A percentile compares a stretch with the other conserved stretches of the same genome.
Conservation (phyloP, 2,329 filamentous ascomycete genomes). For the Alternaria sp. region DNA sequence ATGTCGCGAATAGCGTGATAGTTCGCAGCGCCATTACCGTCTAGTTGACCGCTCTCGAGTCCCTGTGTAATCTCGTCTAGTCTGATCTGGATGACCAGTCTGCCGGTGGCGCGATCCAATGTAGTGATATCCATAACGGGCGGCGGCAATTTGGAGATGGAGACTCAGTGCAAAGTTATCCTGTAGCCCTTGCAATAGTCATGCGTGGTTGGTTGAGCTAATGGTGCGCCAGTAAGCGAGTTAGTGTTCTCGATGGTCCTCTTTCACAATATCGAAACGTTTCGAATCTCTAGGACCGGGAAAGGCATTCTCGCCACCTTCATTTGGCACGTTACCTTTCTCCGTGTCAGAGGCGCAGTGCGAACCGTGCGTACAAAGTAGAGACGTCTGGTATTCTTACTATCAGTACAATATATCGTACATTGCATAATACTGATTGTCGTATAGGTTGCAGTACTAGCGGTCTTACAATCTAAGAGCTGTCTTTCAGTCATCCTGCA, state of each 20-base stretch:
- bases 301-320: too few relatives aligned
- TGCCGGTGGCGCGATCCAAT: conserved; percentile 1
- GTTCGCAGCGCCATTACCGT: background rate
- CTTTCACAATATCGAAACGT: background rate
- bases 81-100: conserved; percentile 3
- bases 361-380: background rate
- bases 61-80: background rate
- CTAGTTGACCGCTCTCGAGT: background rate
- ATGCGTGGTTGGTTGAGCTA: background rate
- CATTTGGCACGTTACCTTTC: too few relatives aligned
- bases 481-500: background rate
- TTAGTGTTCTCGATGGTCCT: background rate
- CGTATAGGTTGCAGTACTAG: background rate
- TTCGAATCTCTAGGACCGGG: too few relatives aligned
- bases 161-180: background rate
- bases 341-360: too few relatives aligned
- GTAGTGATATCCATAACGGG: conserved; percentile 1
- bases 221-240: background rate
- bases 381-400: background rate
- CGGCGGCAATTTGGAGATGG: background rate
- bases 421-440: background rate
- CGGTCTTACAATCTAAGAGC: background rate
- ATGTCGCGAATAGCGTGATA: background rate
- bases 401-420: background rate
- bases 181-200: background rate